A percentile compares a stretch with the other conserved stretches of the same genome.
These are phyloP conservation scores for Fonsecaea pedrosoi DNA, from an alignment of 2,329 filamentous ascomycete genomes.

Conservation along the genomic window DNA sequence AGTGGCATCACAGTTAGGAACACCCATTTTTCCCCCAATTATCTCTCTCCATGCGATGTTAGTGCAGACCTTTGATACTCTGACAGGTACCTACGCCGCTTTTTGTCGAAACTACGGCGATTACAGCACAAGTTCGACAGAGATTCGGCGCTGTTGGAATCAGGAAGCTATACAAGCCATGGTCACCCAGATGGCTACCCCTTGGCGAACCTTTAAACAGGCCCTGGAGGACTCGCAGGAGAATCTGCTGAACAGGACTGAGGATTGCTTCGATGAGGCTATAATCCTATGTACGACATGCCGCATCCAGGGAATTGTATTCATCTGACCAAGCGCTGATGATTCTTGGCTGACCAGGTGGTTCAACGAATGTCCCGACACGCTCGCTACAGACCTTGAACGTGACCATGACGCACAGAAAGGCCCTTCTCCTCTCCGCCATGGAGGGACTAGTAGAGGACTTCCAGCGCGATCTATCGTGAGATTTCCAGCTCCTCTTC, in stretches of 20 bases:
- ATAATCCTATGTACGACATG: conserved; percentile 14
- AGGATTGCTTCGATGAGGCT: conserved; percentile 8
- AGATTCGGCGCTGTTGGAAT: conserved; percentile 14
- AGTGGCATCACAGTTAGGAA: conserved; percentile 18
- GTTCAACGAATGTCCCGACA: not conserved
- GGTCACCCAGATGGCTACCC: conserved; percentile 10
- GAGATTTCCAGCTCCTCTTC: not conserved
- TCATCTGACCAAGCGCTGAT: conserved; percentile 10
- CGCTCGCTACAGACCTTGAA: conserved; percentile 15
- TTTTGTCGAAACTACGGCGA: conserved; percentile 21
- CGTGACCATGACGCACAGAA: conserved; percentile 10
- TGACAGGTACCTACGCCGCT: conserved; percentile 15
- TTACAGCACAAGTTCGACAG: not conserved
- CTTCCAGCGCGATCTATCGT: conserved; percentile 16
- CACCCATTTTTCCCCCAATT: not conserved
- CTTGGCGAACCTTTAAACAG: conserved; percentile 11
- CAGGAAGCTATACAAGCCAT: conserved; percentile 17
- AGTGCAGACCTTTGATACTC: not conserved
- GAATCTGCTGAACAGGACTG: not conserved
- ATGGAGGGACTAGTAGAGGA: conserved; percentile 1
- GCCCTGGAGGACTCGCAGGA: not conserved
- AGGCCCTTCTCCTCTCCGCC: conserved; percentile 9
- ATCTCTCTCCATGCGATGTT: not conserved
- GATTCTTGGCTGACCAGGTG: not conserved
- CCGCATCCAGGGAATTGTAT: not conserved